phyloP scores from a whole-genome alignment of 495 filamentous ascomycete species.

The Aspergillus nanangensis region DNA sequence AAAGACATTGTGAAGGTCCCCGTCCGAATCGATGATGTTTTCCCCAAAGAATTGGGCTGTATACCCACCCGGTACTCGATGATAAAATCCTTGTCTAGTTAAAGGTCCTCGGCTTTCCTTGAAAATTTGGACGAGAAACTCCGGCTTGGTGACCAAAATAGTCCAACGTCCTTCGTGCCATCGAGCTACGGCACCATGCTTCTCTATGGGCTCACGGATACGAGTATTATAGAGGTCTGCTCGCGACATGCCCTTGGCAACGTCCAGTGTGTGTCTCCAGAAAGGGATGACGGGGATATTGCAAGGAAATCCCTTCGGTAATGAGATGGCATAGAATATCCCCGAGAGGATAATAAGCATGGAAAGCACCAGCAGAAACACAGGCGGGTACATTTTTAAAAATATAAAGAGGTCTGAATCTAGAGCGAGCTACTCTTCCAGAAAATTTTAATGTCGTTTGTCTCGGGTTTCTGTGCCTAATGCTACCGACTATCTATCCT shows the following conservation, averaged over 20 bases:
- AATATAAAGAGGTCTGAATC: too few species aligned
- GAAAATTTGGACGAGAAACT: not conserved
- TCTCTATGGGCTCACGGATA: not conserved
- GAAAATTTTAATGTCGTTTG: too few species aligned
- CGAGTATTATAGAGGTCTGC: not conserved
- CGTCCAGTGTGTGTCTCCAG: not conserved
- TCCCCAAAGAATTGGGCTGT: not conserved
- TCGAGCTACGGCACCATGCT: not conserved
- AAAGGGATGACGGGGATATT: not conserved
- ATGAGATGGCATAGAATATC: not conserved
- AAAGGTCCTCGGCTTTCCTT: not conserved
- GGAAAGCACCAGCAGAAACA: too few species aligned
- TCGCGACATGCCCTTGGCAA: not conserved
- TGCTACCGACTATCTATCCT: too few species aligned
- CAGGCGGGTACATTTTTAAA: too few species aligned
- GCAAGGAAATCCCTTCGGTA: not conserved
- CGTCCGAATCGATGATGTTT: not conserved
- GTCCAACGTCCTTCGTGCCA: not conserved
- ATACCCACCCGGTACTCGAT: not conserved
- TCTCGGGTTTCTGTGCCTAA: too few species aligned
- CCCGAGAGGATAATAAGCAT: too few species aligned
- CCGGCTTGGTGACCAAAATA: not conserved
- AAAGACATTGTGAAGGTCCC: not conserved
- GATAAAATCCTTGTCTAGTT: not conserved
- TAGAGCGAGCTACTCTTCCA: too few species aligned